Conservation (phyloP, 1,139 yeast species). For the Geotrichum reessii region DNA sequence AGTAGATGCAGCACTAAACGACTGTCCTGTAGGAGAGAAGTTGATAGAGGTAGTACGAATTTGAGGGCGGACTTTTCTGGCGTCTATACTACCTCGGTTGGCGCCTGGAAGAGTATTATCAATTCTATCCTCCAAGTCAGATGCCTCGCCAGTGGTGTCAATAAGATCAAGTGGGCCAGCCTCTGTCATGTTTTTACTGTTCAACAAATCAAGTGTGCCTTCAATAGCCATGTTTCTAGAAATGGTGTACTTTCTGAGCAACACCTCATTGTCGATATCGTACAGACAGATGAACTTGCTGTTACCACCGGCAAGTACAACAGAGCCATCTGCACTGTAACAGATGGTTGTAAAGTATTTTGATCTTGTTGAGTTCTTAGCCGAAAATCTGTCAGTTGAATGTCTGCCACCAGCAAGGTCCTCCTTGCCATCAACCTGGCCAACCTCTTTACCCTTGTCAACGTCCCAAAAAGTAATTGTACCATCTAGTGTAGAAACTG, state of each 20-base stretch:
- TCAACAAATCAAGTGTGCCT: conserved; percentile 77
- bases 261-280: conserved; percentile 81
- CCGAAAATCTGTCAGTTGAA: conserved; percentile 70
- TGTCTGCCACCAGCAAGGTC: conserved; percentile 89
- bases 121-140: conserved; percentile 77
- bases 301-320: conserved; percentile 88
- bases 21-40: conserved; percentile 85
- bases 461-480: conserved; percentile 79
- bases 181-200: conserved; percentile 77
- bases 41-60: conserved; percentile 68
- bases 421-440: conserved; percentile 76
- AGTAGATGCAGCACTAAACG: conserved; percentile 93
- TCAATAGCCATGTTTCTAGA: conserved; percentile 86
- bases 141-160: conserved; percentile 79
- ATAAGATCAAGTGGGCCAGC: conserved; percentile 81
- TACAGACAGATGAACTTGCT: conserved; percentile 87
- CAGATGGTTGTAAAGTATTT: conserved; percentile 75
- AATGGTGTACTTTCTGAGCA: conserved; percentile 72
- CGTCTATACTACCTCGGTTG: conserved; percentile 77
- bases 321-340: conserved; percentile 85
- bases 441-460: conserved; percentile 73
- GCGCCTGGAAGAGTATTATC: conserved; percentile 85
- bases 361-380: conserved; percentile 76
- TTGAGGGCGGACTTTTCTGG: conserved; percentile 71
- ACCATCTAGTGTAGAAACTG: conserved; percentile 87